Conservation (phyloP, 2,329 filamentous ascomycete species). For the Nothophoma quercina region DNA sequence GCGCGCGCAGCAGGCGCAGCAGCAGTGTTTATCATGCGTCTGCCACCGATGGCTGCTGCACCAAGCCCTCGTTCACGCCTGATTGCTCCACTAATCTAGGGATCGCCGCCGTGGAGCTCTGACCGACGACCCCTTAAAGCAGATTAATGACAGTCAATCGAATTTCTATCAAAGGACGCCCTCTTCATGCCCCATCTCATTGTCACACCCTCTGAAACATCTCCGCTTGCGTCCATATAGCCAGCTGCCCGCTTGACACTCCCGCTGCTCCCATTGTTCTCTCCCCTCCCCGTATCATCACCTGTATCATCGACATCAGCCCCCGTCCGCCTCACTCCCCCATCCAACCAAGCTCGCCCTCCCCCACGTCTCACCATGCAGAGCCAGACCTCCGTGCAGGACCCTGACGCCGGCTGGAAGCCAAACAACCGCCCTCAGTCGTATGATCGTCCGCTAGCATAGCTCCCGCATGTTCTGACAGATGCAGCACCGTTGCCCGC, state of each 20-base stretch:
- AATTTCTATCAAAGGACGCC: conserved; percentile 25
- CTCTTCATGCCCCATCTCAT: conserved; percentile 39
- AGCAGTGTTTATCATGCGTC: no score
- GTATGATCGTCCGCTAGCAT: conserved; percentile 61
- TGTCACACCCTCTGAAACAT: conserved; percentile 36
- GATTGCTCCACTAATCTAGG: conserved; percentile 14
- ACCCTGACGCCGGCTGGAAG: conserved; percentile 79
- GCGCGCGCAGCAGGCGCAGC: not conserved
- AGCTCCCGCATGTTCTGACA: conserved; percentile 34
- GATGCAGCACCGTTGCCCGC: conserved; percentile 78
- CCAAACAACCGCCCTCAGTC: conserved; percentile 83
- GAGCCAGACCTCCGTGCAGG: conserved; percentile 22
- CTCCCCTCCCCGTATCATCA: not conserved
- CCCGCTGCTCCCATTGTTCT: conserved; percentile 5
- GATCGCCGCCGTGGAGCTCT: conserved; percentile 12
- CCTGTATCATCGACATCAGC: not conserved
- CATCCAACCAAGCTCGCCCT: conserved; percentile 17
- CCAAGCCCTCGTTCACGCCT: conserved; percentile 4
- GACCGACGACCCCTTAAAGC: conserved; percentile 15
- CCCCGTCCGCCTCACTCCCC: conserved; percentile 11
- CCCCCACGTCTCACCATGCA: conserved; percentile 34
- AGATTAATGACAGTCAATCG: conserved; percentile 16
- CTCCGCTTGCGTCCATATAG: conserved; percentile 30
- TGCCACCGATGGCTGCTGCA: not conserved
- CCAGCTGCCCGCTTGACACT: conserved; percentile 14